These are phyloP conservation scores for Nemophila menziesii DNA, from an alignment of 257 asterid genomes.

Conservation along the genomic window DNA sequence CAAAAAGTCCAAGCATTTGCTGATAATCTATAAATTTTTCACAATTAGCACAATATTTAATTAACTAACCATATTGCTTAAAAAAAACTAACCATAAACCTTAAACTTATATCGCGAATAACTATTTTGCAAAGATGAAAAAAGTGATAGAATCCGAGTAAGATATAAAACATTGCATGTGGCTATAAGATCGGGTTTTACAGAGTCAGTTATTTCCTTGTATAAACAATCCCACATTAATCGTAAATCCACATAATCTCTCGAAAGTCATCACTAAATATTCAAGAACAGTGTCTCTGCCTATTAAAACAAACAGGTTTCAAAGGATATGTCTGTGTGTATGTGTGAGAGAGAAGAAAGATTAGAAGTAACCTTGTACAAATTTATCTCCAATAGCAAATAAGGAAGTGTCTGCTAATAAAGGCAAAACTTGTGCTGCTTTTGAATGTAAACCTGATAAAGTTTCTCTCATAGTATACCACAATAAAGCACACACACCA, in stretches of 20 bases:
- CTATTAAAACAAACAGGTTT: slow-evolving; percentile 19
- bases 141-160: slow-evolving; percentile 48
- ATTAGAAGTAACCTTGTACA: slow-evolving; percentile 38
- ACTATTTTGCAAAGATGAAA: slow-evolving; percentile 41
- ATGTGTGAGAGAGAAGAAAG: slow-evolving; percentile 2
- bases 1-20: slow-evolving; percentile 38
- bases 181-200: no score
- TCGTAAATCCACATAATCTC: slow-evolving; percentile 41
- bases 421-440: slow-evolving; percentile 34
- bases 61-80: no score
- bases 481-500: slow-evolving; percentile 51
- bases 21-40: slow-evolving; percentile 38
- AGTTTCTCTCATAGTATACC: slow-evolving; percentile 54
- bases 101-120: slow-evolving; percentile 9
- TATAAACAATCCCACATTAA: slow-evolving; percentile 45
- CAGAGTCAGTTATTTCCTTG: slow-evolving; percentile 34
- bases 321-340: no score
- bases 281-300: slow-evolving; percentile 44
- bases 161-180: slow-evolving; percentile 32
- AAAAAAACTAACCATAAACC: background rate
- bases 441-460: slow-evolving; percentile 70
- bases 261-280: slow-evolving; percentile 45
- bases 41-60: background rate
- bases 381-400: slow-evolving; percentile 35
- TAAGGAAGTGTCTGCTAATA: slow-evolving; percentile 42